Evolutionary conservation across 768 basidiomycete genomes (phyloP), one percentile per base, ranked within the genome.

Genomic region (Boletus rufocinnamomeus): DNA sequence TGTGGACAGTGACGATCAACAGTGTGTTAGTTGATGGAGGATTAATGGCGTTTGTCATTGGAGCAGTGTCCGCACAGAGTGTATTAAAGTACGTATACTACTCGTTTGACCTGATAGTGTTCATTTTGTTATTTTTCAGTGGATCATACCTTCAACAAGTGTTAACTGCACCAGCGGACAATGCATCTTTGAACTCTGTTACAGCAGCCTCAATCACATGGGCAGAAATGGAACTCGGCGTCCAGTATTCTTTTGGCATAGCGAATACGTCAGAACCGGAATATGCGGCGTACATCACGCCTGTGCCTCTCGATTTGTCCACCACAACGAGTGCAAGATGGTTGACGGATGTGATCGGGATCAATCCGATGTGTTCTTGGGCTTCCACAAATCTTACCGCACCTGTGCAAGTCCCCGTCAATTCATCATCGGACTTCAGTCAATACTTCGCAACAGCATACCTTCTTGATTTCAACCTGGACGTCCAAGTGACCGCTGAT

Each of bases 361-460:
- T 72, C 30, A 69, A 71, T 27, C 70, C 70, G 1, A 48, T 50
- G 4, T 72, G 70, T 48, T 65, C 61, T n/a, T 72, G 69, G 69
- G 56, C 69, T 28, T 54, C 60, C 14, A 73, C 71, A 7, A 71
- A 72, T 47, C 40, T 72, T 17, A 65, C 65, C 4, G 1, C 58
- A 6, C 43, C 63, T 6, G 13, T 71, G 1, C 38, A 61, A 40
- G 7, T 65, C 13, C 35, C 63, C 11, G 1, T 21, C 34, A 71
- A 71, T 10, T 54, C 41, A 43, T 34, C 47, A 16, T 23, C 41
- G 13, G 8, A 2, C 8, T 1, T 37, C 7, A 16, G 2, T 11
- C 6, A 44, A 25, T 30, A 50, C 38, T 4, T 66, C 9, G 49
- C 57, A 43, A 66, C 63, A 10, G 61, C 57, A 21, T 56, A 62